Conservation (phyloP, 1,284 basidiomycete species). For the Apiotrichum porosum region DNA sequence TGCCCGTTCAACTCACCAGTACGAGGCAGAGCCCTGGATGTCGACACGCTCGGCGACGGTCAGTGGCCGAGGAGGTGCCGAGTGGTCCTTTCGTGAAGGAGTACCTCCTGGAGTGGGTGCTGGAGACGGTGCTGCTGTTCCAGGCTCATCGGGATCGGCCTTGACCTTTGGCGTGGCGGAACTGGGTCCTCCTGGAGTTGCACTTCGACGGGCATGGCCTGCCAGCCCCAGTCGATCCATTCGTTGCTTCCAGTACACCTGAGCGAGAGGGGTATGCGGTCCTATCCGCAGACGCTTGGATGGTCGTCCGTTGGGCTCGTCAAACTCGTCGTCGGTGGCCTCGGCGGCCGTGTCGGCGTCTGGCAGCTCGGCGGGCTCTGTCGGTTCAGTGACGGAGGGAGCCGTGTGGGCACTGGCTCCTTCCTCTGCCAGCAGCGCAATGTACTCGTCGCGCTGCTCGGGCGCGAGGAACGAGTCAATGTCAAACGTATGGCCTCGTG, state of each 20-base stretch:
- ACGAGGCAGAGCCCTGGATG: conserved; percentile 11
- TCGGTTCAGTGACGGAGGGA: too few relatives aligned
- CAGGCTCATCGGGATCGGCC: conserved; percentile 2
- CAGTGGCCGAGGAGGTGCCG: conserved; percentile 8
- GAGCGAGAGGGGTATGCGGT: conserved; percentile 7
- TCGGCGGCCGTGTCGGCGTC: background rate
- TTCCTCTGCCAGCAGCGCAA: conserved; percentile 4
- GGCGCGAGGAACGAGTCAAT: conserved; percentile 30
- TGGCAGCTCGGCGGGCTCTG: background rate
- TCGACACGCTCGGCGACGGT: conserved; percentile 2
- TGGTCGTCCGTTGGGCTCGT: too few relatives aligned
- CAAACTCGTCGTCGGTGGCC: background rate
- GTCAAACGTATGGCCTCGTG: conserved; percentile 31
- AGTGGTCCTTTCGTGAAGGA: too few relatives aligned
- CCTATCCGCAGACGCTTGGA: conserved; percentile 3
- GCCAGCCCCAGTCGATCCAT: conserved; percentile 6
- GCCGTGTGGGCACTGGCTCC: too few relatives aligned
- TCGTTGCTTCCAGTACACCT: conserved; percentile 15
- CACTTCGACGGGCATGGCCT: background rate
- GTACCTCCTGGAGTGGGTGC: background rate
- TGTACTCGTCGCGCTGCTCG: conserved; percentile 26
- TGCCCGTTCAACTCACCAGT: conserved; percentile 13
- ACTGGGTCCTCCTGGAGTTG: too few relatives aligned
- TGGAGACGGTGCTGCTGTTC: background rate
- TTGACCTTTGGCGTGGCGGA: conserved; percentile 8